phyloP scores from a whole-genome alignment of 2,329 filamentous ascomycete genomes.

The Fusarium haematococcum region DNA sequence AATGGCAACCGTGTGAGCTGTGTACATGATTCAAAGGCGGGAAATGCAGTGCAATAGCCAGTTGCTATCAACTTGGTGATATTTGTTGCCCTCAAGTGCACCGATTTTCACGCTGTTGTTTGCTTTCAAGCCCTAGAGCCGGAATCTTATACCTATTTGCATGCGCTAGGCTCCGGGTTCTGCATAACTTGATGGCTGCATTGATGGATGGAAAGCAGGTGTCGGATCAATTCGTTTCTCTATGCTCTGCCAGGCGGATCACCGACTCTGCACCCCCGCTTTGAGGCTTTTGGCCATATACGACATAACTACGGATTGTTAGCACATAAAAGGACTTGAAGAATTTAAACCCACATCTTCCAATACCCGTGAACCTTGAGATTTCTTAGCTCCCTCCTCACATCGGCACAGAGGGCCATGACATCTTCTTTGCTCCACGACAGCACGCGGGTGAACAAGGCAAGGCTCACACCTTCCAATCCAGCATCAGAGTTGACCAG shows the following conservation, averaged over 20 bases:
- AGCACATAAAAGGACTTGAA: background rate
- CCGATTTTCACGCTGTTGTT: too few species aligned
- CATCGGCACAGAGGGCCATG: slow-evolving; percentile 10
- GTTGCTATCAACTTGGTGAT: too few species aligned
- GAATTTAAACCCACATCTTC: slow-evolving; percentile 7
- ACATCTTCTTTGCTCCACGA: slow-evolving; percentile 20
- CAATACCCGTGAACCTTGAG: slow-evolving; percentile 24
- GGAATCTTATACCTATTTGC: background rate
- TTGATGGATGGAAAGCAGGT: background rate
- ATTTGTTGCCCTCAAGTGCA: background rate
- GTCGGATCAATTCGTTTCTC: background rate
- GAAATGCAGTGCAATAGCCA: background rate
- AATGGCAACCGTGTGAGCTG: background rate
- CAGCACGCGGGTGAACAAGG: slow-evolving; percentile 15
- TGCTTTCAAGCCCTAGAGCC: background rate
- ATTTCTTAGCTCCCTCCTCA: slow-evolving; percentile 21
- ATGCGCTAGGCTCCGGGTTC: too few species aligned
- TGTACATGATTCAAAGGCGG: background rate
- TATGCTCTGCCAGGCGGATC: background rate
- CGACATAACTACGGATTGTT: background rate
- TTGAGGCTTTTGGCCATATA: background rate
- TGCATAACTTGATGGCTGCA: too few species aligned
- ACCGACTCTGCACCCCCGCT: background rate
- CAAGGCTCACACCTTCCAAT: slow-evolving; percentile 4
- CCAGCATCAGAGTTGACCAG: slow-evolving; percentile 24